phyloP scores from a whole-genome alignment of 2,329 filamentous ascomycete species.

The Phyllosticta capitalensis region DNA sequence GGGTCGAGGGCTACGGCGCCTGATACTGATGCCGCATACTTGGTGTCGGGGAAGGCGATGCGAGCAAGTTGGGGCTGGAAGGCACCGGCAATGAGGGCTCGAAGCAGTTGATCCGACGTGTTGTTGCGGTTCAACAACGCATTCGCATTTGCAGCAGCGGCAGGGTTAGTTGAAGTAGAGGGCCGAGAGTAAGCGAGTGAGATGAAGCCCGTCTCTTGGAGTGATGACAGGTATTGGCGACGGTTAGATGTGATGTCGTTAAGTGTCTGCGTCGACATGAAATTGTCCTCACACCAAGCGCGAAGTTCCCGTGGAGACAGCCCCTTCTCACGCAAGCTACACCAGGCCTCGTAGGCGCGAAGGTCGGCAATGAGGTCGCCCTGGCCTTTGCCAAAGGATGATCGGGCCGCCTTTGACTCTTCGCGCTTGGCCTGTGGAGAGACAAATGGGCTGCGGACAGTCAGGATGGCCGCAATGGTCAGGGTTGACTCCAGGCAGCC shows the following conservation, averaged over 20 bases:
- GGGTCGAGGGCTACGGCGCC: conserved; percentile 90
- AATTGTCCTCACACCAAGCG: conserved; percentile 75
- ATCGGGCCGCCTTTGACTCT: conserved; percentile 65
- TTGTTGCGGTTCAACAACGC: conserved; percentile 40
- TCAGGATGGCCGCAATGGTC: conserved; percentile 86
- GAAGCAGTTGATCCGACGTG: conserved; percentile 36
- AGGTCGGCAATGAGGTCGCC: conserved; percentile 87
- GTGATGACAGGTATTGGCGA: conserved; percentile 73
- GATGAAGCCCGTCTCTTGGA: conserved; percentile 78
- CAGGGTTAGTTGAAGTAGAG: conserved; percentile 14
- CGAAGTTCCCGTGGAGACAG: conserved; percentile 53
- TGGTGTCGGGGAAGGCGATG: conserved; percentile 91
- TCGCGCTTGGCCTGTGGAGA: conserved; percentile 76
- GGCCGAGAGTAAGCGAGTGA: conserved; percentile 29
- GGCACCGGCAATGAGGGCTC: conserved; percentile 40
- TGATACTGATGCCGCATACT: conserved; percentile 77
- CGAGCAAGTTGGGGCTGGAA: conserved; percentile 74
- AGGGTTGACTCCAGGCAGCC: conserved; percentile 82
- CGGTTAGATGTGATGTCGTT: conserved; percentile 82
- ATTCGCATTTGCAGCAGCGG: conserved; percentile 14
- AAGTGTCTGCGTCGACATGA: conserved; percentile 72
- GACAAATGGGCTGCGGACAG: conserved; percentile 76
- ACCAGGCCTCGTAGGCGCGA: conserved; percentile 75
- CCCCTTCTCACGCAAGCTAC: conserved; percentile 50
- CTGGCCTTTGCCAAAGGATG: conserved; percentile 60